These are phyloP conservation scores for Manihot esculenta DNA, from an alignment of 441 rosid genomes.

Conservation along the genomic window DNA sequence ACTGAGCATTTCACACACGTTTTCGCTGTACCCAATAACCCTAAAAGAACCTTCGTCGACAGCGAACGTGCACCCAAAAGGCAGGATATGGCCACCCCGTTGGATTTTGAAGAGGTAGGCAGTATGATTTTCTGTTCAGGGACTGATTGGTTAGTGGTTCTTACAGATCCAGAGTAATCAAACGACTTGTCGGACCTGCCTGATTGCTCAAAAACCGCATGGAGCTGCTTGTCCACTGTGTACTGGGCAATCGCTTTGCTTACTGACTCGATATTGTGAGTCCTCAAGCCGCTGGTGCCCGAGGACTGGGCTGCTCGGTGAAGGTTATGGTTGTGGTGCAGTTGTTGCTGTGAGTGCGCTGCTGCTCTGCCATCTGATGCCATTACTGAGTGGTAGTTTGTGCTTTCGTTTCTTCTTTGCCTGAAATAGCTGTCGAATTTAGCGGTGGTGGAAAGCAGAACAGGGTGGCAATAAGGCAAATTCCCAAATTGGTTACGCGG, in stretches of 20 bases:
- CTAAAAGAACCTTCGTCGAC: slow-evolving; percentile 66
- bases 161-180: slow-evolving; percentile 76
- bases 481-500: not conserved
- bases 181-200: slow-evolving; percentile 88
- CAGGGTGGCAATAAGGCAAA: not conserved
- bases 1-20: slow-evolving; percentile 83
- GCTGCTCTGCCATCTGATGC: slow-evolving; percentile 39
- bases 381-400: slow-evolving; percentile 25
- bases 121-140: slow-evolving; percentile 85
- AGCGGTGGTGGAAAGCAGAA: not conserved
- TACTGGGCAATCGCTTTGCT: slow-evolving; percentile 95
- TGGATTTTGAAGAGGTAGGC: too few relatives aligned
- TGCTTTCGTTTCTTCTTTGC: not conserved
- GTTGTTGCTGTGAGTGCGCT: slow-evolving; percentile 11
- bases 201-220: slow-evolving; percentile 87
- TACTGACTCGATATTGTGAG: slow-evolving; percentile 40
- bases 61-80: slow-evolving; percentile 84
- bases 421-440: not conserved
- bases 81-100: slow-evolving; percentile 89
- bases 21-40: slow-evolving; percentile 72
- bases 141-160: slow-evolving; percentile 58
- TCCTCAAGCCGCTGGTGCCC: slow-evolving; percentile 39
- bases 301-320: slow-evolving; percentile 47
- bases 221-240: slow-evolving; percentile 90
- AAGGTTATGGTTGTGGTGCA: too few relatives aligned